Base-by-base conservation (phyloP, 2,329 filamentous ascomycete genomes). In the Nannizzia gypsea region DNA sequence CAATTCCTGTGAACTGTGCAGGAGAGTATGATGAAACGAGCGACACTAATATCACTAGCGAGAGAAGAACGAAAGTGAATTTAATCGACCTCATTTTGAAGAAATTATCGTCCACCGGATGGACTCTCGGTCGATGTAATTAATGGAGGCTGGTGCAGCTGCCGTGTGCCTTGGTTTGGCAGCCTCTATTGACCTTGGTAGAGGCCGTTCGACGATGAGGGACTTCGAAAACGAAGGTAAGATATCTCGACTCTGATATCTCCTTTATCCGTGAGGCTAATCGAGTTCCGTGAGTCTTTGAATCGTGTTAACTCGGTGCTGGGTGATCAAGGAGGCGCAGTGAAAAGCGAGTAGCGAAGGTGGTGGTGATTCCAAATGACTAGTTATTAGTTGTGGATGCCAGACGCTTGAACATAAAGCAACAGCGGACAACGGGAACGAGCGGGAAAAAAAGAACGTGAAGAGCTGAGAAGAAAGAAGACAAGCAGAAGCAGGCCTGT, bases 61-160 rank as follows among this genome's bases (percentile, higher is more conserved):
- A 67, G 61, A 69, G 71, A 40, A 75, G 60, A 50, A 74, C 31
- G 28, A 65, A 67, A 57, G 72, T 60, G 38, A 72, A 61, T 20
- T 58, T 63, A 40, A 68, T 60, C 46, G 65, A 67, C 61, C 71
- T 71, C 73, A 75, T 75, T 42, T 56, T 60, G 68, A 67, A 61
- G 26, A 38, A 28, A 26, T 60, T 54, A 52, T 59, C 28, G 46
- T 40, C 38, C 40, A 40, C 36, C 15, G 50, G 22, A 28, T 17
- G 9, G 22, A 17, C 22, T 52, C 26, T 42, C 9, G 31, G 31
- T 31, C 48, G 22, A 52, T 11, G 13, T 13, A 31, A n/a, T 13
- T 13, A 31, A n/a, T 13, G 48, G 22, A 6, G 13, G 6, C 26
- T 28, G 22, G 48, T 52, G 24, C 13, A 52, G 3, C 26, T 52